phyloP scores from a whole-genome alignment of 805 yeast species.

The Wickerhamiella qilinensis region DNA sequence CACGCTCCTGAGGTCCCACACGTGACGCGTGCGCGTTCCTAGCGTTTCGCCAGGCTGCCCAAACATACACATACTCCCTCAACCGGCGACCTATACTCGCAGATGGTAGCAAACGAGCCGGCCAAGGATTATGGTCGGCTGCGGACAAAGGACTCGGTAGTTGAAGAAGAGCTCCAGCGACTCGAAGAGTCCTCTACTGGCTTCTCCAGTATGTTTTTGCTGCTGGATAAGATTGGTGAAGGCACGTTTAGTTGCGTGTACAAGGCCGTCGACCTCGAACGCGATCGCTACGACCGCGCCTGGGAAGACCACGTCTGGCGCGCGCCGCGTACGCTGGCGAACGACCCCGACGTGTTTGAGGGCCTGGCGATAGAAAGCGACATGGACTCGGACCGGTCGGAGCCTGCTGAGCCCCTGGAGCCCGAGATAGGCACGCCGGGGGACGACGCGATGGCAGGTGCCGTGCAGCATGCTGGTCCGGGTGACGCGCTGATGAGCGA shows the following conservation, averaged over 20 bases:
- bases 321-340: not conserved
- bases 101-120: too few relatives aligned
- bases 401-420: conserved; percentile 2
- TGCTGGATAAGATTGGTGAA: conserved; percentile 47
- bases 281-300: conserved; percentile 22
- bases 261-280: conserved; percentile 36
- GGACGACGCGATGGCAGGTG: not conserved
- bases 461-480: not conserved
- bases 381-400: not conserved
- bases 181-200: conserved; percentile 32
- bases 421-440: not conserved
- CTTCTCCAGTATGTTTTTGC: conserved; percentile 31
- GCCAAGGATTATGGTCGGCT: not conserved
- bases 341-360: conserved; percentile 1
- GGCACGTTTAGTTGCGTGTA: conserved; percentile 51
- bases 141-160: not conserved
- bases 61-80: too few relatives aligned
- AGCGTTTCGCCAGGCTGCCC: too few relatives aligned
- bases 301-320: conserved; percentile 15
- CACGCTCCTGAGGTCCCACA: too few relatives aligned
- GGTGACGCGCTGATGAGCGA: not conserved
- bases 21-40: too few relatives aligned
- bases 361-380: not conserved
- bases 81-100: too few relatives aligned
- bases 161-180: not conserved